A percentile compares a stretch with the other conserved stretches of the same genome.
These are phyloP conservation scores for Nicotiana otophora DNA, from an alignment of 257 asterid species.

Conservation along the genomic window DNA sequence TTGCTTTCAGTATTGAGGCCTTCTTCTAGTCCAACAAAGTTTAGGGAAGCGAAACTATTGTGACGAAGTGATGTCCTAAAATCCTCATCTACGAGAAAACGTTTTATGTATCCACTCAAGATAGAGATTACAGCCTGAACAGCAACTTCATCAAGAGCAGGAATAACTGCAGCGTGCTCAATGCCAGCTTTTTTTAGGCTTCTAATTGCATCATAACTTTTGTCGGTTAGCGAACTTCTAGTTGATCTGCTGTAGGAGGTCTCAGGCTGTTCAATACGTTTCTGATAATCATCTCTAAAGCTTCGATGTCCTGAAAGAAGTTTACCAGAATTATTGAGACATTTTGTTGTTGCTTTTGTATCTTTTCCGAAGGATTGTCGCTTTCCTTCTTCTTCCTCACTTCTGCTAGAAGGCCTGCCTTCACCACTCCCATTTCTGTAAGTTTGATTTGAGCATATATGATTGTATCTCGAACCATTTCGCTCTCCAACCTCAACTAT, in stretches of 20 bases:
- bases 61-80: slow-evolving; percentile 59
- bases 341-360: slow-evolving; percentile 15
- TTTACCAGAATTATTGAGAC: slow-evolving; percentile 26
- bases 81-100: slow-evolving; percentile 52
- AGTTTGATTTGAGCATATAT: slow-evolving; percentile 33
- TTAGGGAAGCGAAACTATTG: slow-evolving; percentile 50
- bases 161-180: slow-evolving; percentile 35
- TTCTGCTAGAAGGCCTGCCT: slow-evolving; percentile 7
- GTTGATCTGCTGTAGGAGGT: slow-evolving; percentile 12
- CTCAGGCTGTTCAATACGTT: slow-evolving; percentile 22
- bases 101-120: slow-evolving; percentile 41
- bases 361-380: slow-evolving; percentile 7
- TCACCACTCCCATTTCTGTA: slow-evolving; percentile 26
- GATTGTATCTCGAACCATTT: slow-evolving; percentile 18
- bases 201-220: slow-evolving; percentile 20
- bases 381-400: slow-evolving; percentile 16
- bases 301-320: slow-evolving; percentile 6
- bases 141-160: slow-evolving; percentile 72
- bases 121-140: slow-evolving; percentile 67
- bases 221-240: slow-evolving; percentile 12
- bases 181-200: slow-evolving; percentile 25
- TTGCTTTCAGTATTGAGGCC: slow-evolving; percentile 39
- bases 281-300: slow-evolving; percentile 3
- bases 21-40: slow-evolving; percentile 33
- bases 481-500: slow-evolving; percentile 43